Evolutionary conservation across 2,329 filamentous ascomycete genomes (phyloP).

Genomic region (Fusarium subglutinans): DNA sequence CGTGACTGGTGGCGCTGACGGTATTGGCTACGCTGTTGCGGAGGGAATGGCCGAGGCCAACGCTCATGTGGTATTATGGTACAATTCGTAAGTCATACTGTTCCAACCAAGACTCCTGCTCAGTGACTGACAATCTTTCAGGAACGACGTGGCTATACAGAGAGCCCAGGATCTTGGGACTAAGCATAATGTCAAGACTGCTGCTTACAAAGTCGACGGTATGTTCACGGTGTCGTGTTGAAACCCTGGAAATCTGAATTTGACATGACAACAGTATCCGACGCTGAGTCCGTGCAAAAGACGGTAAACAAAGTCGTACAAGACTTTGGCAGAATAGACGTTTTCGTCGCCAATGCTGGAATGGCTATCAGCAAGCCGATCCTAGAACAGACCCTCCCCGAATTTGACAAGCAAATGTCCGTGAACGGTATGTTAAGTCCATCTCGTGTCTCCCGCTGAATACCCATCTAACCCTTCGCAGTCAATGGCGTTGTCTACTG

Average conservation of each 20-base stretch:
- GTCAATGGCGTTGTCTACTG: conserved; percentile 57
- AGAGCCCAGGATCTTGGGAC: neutral
- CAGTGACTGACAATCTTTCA: neutral
- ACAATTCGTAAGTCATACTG: neutral
- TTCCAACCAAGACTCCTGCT: neutral
- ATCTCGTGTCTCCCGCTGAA: rapidly evolving
- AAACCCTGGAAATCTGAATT: no score
- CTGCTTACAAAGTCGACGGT: neutral
- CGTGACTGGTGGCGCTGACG: conserved; percentile 55
- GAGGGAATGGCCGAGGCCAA: conserved; percentile 58
- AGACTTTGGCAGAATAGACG: neutral
- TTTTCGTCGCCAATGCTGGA: neutral
- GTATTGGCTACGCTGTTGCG: conserved; percentile 54
- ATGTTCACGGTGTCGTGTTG: neutral
- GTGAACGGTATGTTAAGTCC: conserved; percentile 52
- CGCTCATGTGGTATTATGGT: conserved; percentile 50
- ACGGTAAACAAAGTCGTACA: neutral
- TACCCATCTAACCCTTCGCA: neutral
- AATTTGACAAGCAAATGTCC: conserved; percentile 60
- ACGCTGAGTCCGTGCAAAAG: neutral
- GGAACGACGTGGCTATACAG: neutral
- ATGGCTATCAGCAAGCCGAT: conserved; percentile 60
- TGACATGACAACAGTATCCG: neutral
- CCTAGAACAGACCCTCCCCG: conserved; percentile 61
- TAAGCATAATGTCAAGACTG: neutral